A percentile compares a stretch with the other conserved stretches of the same genome.
These are phyloP conservation scores for Pythium periplocum DNA, from an alignment of 352 stramenopile genomes.

Conservation along the genomic window DNA sequence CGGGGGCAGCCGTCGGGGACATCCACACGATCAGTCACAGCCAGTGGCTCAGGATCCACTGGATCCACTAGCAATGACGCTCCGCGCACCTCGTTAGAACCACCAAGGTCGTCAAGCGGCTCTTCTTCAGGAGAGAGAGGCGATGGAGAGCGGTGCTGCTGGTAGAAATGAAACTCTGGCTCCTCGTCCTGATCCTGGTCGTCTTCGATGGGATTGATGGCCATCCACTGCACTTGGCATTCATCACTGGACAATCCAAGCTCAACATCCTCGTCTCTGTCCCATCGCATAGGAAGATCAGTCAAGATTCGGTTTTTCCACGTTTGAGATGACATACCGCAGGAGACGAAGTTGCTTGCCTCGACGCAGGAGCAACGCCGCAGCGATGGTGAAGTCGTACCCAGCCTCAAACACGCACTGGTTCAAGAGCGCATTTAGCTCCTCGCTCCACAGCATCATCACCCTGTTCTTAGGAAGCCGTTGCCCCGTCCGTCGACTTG, in stretches of 20 bases:
- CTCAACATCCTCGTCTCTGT: too few relatives aligned
- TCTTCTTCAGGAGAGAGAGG: background rate
- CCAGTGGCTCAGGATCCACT: background rate
- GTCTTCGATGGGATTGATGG: conserved; percentile 52
- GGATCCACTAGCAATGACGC: background rate
- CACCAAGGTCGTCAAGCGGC: background rate
- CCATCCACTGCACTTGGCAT: conserved; percentile 65
- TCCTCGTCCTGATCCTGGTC: conserved; percentile 25
- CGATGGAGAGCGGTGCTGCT: background rate
- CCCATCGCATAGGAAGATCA: too few relatives aligned
- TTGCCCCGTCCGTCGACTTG: too few relatives aligned
- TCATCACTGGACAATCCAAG: conserved; percentile 29
- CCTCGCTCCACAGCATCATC: conserved; percentile 41
- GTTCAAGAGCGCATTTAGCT: conserved; percentile 61
- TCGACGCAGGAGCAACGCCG: conserved; percentile 31
- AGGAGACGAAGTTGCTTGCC: conserved; percentile 38
- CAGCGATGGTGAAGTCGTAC: conserved; percentile 59
- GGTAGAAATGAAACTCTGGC: conserved; percentile 8
- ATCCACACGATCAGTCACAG: background rate
- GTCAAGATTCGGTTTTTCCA: too few relatives aligned
- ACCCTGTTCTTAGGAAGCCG: too few relatives aligned
- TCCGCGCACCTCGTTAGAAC: too few relatives aligned
- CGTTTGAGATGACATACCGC: conserved; percentile 13
- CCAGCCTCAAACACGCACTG: conserved; percentile 70
- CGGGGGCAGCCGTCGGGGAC: conserved; percentile 19